phyloP scores from a whole-genome alignment of 1,284 basidiomycete species.

The Tilletia horrida region DNA sequence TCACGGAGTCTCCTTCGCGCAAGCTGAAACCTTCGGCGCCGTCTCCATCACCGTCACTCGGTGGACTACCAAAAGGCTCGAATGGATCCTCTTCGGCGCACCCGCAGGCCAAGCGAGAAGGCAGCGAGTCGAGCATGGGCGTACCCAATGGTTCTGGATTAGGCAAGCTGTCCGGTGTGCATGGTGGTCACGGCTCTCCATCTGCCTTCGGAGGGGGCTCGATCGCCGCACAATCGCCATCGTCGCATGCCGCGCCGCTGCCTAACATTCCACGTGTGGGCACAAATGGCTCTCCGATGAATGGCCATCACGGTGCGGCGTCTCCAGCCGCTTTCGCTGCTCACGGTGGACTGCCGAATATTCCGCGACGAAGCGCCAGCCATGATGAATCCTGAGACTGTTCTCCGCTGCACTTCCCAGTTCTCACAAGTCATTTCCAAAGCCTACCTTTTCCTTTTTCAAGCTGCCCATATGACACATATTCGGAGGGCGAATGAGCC shows the following conservation, averaged over 20 bases:
- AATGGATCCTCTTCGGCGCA: neutral
- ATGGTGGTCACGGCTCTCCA: neutral
- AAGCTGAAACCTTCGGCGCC: neutral
- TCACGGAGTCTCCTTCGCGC: slow-evolving; percentile 1
- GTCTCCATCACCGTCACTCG: slow-evolving; percentile 3
- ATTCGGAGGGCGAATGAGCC: too few species aligned
- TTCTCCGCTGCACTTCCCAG: too few species aligned
- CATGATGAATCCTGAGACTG: neutral
- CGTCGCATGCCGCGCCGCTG: neutral
- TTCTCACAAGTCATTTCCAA: too few species aligned
- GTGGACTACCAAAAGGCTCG: neutral
- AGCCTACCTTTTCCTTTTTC: too few species aligned
- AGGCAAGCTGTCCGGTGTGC: neutral
- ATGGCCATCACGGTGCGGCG: neutral
- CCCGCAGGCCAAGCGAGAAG: neutral
- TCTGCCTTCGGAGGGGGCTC: neutral
- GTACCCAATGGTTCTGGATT: too few species aligned
- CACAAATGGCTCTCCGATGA: slow-evolving; percentile 11
- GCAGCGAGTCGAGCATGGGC: neutral
- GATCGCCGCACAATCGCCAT: neutral
- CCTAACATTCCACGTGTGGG: slow-evolving; percentile 11
- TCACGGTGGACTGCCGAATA: slow-evolving; percentile 6
- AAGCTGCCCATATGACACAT: too few species aligned
- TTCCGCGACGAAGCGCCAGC: slow-evolving; percentile 9
- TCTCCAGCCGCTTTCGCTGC: neutral